Base-by-base conservation (phyloP, 2,329 filamentous ascomycete genomes). In the Colletotrichum sublineola region DNA sequence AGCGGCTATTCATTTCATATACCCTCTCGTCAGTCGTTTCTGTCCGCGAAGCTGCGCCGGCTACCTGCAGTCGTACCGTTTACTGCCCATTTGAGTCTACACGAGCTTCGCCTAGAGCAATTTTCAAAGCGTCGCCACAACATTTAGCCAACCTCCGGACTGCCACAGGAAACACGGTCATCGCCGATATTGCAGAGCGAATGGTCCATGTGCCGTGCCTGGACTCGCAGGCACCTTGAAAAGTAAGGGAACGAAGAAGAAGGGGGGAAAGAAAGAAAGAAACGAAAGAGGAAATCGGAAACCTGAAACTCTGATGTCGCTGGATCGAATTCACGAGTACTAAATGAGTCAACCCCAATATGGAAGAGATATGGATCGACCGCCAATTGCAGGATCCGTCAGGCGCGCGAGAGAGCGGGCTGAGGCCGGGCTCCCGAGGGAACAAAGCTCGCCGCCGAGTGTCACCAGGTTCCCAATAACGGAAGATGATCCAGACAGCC, bases 291-390 rank as follows among this genome's bases (percentile, higher is more conserved):
- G 74, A 76, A 74, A 61, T 52, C 56, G 66, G 73, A 67, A 56
- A 24, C 50, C 29, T 38, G 69, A 73, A 69, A 73, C 69, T 65
- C 75, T 75, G 76, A 78, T 77, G 77, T 75, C 74, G 73, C 63
- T 74, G 71, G 74, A 68, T 38, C 65, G 67, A 63, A 67, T 67
- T 77, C 74, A 75, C 73, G 68, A 76, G 74, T 77, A 75, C 78
- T 85, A 85, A 84, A 90, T 89, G 88, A 89, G 84, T 86, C 84
- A 82, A 80, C 77, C 79, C 77, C 84, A 88, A 84, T 81, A 89
- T 89, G 88, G 84, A 81, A 84, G 81, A 80, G 81, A 81, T 75
- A 86, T 86, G 86, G 87, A 88, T 74, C 82, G 81, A 80, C 78
- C 81, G 76, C 77, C 81, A 74, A 78, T 78, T 80, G 83, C 80